Evolutionary conservation across 495 filamentous ascomycete genomes (phyloP), one percentile per base, ranked within the genome.

Genomic region (Tuber brumale): DNA sequence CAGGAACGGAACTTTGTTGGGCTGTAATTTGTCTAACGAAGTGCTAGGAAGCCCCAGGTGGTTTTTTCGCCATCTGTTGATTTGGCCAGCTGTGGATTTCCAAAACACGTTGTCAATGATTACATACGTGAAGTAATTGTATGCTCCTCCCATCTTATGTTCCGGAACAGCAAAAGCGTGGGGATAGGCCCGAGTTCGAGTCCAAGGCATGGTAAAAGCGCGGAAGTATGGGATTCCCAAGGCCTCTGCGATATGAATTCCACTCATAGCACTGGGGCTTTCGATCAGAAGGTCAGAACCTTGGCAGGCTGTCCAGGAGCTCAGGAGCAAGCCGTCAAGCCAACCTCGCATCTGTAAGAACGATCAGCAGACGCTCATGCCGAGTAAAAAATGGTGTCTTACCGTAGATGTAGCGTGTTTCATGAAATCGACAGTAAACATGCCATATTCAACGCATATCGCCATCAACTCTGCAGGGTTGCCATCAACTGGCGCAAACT

Each of bases 201-300:
- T 95, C 95, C 95, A 99, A 21, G 95, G 96, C 95, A 99, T 99
- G 27, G 95, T 95, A 84, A 99, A 99, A 0, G 94, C 96, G 76
- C 95, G 90, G 87, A 98, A 98, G 82, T 99, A 99, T 9, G 95
- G 95, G 72, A 99, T 96, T 45, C 88, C 87, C 8, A 99, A 87
- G 10, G 94, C 94, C 85, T 99, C 96, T n/a, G 95, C 95, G 76
- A 99, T 97, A 83, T 99, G 95, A 69, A 99, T 97, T 43, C 95
- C 95, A 16, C 91, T 94, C 95, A 99, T 99, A 69, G 96, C 94
- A 78, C 91, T 94, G n/a, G 95, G 95, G 69, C 92, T 95, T 79
- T 99, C 95, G 72, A 99, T 96, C 23, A 99, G 86, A 48, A 99
- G 86, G 83, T 99, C 95, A 72, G 91, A 92, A 70, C 90, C 91